Conservation (phyloP, 257 asterid genomes). For the Solanum piurae region DNA sequence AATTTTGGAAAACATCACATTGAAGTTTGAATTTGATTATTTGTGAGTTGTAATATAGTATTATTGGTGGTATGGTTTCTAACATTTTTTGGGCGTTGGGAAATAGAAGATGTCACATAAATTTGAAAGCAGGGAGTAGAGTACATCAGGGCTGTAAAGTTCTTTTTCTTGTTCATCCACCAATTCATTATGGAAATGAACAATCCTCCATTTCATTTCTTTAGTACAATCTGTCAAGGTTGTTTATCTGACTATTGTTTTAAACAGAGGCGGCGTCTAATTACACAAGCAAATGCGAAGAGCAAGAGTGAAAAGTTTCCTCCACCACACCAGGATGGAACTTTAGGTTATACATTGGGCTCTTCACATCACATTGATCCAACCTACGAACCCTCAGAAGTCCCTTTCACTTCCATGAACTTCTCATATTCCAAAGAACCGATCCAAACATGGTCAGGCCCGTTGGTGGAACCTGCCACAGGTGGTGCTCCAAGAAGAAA, state of each 20-base stretch:
- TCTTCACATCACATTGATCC: slow-evolving; percentile 50
- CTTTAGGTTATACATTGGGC: slow-evolving; percentile 56
- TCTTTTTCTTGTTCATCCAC: not conserved
- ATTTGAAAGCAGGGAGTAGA: not conserved
- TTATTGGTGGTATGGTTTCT: not conserved
- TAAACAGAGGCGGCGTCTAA: slow-evolving; percentile 59
- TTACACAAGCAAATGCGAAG: slow-evolving; percentile 73
- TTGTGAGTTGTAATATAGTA: not conserved
- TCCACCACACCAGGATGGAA: slow-evolving; percentile 85
- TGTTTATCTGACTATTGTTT: not conserved
- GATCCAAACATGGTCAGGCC: slow-evolving; percentile 83
- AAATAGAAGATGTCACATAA: not conserved
- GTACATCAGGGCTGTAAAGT: not conserved
- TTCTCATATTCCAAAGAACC: slow-evolving; percentile 72
- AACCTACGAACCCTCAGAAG: slow-evolving; percentile 48
- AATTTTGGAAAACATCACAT: not conserved
- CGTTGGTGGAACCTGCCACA: slow-evolving; percentile 43
- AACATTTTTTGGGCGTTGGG: not conserved
- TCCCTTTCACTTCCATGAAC: slow-evolving; percentile 63
- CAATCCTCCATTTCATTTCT: not conserved
- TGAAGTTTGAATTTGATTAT: not conserved
- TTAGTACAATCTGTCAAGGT: not conserved
- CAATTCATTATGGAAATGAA: not conserved
- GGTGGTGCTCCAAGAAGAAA: slow-evolving; percentile 38
- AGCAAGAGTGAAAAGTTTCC: slow-evolving; percentile 90